Conservation (phyloP, 805 yeast species). For the Wickerhamomyces ciferrii region DNA sequence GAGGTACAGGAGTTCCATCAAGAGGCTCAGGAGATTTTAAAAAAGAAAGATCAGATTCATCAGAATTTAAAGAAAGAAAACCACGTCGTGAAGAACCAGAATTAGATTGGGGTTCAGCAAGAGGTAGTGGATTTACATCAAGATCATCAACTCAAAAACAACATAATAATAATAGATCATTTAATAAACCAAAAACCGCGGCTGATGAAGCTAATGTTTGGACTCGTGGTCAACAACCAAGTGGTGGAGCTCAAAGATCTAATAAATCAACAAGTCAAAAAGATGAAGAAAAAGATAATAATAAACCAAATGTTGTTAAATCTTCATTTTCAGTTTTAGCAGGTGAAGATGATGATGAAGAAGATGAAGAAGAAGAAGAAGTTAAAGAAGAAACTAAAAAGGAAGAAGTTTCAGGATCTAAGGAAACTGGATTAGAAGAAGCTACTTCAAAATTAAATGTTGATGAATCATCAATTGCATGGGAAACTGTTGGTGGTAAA, state of each 20-base stretch:
- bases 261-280: conserved; percentile 1
- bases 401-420: conserved; percentile 18
- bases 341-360: conserved; percentile 47
- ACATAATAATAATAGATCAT: conserved; percentile 31
- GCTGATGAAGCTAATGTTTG: conserved; percentile 18
- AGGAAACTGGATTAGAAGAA: conserved; percentile 24
- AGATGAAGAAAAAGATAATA: conserved; percentile 5
- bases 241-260: conserved; percentile 10
- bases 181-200: conserved; percentile 19
- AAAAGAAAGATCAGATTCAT: neutral
- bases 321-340: conserved; percentile 47
- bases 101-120: conserved; percentile 45
- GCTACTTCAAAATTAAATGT: conserved; percentile 36
- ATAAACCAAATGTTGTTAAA: conserved; percentile 30
- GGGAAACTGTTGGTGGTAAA: conserved; percentile 37
- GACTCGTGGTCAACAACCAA: conserved; percentile 21
- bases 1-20: conserved; percentile 25
- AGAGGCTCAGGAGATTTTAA: conserved; percentile 13
- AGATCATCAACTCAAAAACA: conserved; percentile 29
- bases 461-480: conserved; percentile 29
- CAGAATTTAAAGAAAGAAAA: conserved; percentile 19
- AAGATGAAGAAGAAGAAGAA: conserved; percentile 19
- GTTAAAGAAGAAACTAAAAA: neutral
- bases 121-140: conserved; percentile 24
- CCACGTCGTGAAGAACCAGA: conserved; percentile 34